These are phyloP conservation scores for Umbilicaria muhlenbergii DNA, from an alignment of 495 filamentous ascomycete species.

Conservation along the genomic window DNA sequence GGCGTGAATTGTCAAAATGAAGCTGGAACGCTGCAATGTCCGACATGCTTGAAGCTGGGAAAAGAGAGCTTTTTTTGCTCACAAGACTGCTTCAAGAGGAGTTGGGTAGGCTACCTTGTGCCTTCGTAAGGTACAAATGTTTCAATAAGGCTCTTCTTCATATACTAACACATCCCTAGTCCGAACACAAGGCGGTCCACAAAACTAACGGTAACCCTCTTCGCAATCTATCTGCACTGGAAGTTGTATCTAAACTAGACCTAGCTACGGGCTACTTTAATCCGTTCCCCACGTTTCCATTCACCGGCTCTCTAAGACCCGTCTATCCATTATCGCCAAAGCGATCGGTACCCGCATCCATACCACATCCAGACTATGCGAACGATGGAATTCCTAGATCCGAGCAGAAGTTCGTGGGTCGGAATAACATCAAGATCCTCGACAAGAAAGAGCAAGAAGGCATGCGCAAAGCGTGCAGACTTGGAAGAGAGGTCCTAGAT, in stretches of 20 bases:
- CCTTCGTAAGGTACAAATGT: conserved; percentile 16
- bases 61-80: conserved; percentile 94
- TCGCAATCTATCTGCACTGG: conserved; percentile 50
- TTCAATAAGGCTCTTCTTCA: conserved; percentile 1
- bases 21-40: conserved; percentile 75
- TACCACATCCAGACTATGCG: conserved; percentile 74
- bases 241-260: conserved; percentile 71
- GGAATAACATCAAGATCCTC: conserved; percentile 68
- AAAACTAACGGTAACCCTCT: conserved; percentile 69
- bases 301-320: conserved; percentile 65
- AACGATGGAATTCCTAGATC: conserved; percentile 68
- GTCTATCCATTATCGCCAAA: conserved; percentile 74
- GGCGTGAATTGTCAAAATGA: conserved; percentile 73
- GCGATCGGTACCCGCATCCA: conserved; percentile 61
- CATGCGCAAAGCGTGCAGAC: conserved; percentile 85
- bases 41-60: conserved; percentile 78
- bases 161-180: conserved; percentile 31
- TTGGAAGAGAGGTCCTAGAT: conserved; percentile 87
- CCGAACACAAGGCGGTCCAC: conserved; percentile 73
- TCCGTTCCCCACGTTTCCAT: conserved; percentile 76
- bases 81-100: conserved; percentile 96
- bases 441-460: conserved; percentile 63
- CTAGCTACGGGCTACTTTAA: conserved; percentile 75
- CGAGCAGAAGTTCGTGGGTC: conserved; percentile 52
- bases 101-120: conserved; percentile 59